These are phyloP conservation scores for Daldinia vernicosa DNA, from an alignment of 495 filamentous ascomycete species.

Conservation along the genomic window DNA sequence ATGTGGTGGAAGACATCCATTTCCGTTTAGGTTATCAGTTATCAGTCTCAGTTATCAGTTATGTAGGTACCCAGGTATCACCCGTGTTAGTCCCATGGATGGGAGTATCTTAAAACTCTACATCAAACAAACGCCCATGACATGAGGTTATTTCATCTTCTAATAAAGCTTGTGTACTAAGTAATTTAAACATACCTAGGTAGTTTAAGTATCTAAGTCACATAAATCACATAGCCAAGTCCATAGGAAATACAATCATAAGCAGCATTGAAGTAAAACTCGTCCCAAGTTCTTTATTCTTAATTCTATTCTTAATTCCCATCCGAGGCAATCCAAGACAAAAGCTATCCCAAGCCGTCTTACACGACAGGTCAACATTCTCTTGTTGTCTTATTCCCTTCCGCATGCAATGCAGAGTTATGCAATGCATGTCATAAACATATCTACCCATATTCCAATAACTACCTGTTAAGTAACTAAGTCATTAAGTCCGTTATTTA, in stretches of 20 bases:
- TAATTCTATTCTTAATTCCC: constrained; percentile 8
- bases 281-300: background rate
- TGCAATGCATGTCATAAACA: background rate
- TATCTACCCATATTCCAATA: background rate
- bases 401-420: constrained; percentile 5
- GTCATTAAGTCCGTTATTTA: background rate
- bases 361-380: background rate
- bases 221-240: background rate
- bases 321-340: constrained; percentile 5
- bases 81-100: background rate
- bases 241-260: background rate
- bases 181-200: too few relatives aligned
- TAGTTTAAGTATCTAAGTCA: too few relatives aligned
- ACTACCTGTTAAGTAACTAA: too few relatives aligned
- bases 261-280: background rate
- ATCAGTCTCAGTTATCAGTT: background rate
- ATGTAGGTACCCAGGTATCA: background rate
- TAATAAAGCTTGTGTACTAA: too few relatives aligned
- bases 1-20: background rate
- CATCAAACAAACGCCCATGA: background rate
- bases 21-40: background rate
- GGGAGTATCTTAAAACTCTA: background rate
- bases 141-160: background rate
- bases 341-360: constrained; percentile 12
- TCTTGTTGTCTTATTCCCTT: background rate